Evolutionary conservation across 2,329 filamentous ascomycete species (phyloP), one percentile per base, ranked within the genome.

Genomic region (Geosmithia putterillii): DNA sequence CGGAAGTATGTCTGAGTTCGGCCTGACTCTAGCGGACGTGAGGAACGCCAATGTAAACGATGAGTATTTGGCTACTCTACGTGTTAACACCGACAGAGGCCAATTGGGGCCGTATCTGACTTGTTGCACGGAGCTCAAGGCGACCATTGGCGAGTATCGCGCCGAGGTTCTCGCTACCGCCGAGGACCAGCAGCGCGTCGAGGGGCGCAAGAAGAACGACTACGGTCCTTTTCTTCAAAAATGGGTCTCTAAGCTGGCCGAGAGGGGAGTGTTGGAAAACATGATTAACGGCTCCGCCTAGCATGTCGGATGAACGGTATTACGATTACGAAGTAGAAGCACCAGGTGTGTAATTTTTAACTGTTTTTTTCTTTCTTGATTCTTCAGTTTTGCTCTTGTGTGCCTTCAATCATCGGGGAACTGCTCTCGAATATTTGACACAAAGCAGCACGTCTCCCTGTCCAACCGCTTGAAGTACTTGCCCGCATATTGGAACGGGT

Each of bases 401-500:
- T 36, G 19, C 20, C 14, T 7, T 56, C 49, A 95, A 61, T 94
- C 86, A 56, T 95, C 83, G 1, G 90, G 90, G 60, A 88, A 95
- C 54, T 89, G 79, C 52, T 94, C 86, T 51, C 64, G 63, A 25
- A 75, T 56, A 59, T 95, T 96, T 52, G 87, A 94, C 25, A 95
- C 72, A 64, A 96, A 98, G 4, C 64, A 69, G 50, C 77, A 77
- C 0, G 63, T 69, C 28, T 65, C 66, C 4, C 59, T 55, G 60
- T 95, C 86, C 70, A 88, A 96, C 37, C 87, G 72, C 61, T 86
- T 94, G 61, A 98, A 96, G 60, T 86, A 86, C 52, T 81, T 83
- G 1, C 92, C 92, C 3, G 88, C 86, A 50, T 85, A 62, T 39
- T 70, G 69, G 55, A 86, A 73, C 48, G 94, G 67, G 20, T 74